These are phyloP conservation scores for Mesembryanthemum crystallinum DNA, from an alignment of 148 eudicot genomes.

Conservation along the genomic window DNA sequence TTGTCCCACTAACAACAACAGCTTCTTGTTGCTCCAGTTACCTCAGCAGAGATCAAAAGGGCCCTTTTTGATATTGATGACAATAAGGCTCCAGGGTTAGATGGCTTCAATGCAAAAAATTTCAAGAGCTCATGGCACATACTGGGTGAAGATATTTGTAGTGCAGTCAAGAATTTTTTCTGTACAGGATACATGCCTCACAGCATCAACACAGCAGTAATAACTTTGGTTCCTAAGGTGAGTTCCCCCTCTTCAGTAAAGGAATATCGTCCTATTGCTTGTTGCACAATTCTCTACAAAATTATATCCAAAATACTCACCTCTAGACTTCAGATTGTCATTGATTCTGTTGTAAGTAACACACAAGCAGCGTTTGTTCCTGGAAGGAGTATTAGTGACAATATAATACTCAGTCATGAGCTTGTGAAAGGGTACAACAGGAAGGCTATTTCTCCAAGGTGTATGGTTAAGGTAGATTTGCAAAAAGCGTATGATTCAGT, in stretches of 20 bases:
- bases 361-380: not conserved
- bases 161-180: not conserved
- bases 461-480: not conserved
- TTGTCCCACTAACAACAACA: not conserved
- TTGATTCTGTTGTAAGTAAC: not conserved
- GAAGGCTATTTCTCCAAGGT: not conserved
- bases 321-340: not conserved
- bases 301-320: not conserved
- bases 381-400: not conserved
- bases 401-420: not conserved
- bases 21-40: not conserved
- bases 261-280: not conserved
- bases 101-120: not conserved
- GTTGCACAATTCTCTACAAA: not conserved
- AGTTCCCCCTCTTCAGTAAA: not conserved
- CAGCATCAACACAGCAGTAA: not conserved
- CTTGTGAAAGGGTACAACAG: not conserved
- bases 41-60: not conserved
- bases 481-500: too few species aligned
- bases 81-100: not conserved
- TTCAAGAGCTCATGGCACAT: not conserved
- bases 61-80: not conserved
- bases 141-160: not conserved
- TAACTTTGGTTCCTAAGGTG: not conserved
- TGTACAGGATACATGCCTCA: not conserved